Base-by-base conservation (phyloP, 2,329 filamentous ascomycete species). In the Fusarium lyarnte region DNA sequence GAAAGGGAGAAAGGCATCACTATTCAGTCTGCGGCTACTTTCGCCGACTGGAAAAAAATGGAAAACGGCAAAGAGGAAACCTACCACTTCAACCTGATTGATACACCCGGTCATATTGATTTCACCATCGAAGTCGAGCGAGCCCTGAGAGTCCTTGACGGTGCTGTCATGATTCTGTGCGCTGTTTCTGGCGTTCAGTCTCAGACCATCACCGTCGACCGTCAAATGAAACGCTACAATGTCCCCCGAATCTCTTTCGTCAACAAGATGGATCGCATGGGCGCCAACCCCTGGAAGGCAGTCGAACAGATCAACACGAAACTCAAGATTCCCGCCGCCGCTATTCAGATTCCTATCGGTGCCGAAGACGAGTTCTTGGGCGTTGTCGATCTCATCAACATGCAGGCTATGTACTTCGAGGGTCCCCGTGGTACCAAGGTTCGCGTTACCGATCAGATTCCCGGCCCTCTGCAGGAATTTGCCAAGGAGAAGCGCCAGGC, bases 191-290 rank as follows among this genome's bases (percentile, higher is more conserved):
- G 96, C 80, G 96, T 99, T 38, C 96, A 99, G 84, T 95, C 92
- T 80, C 96, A 99, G 85, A 99, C 96, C 25, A 98, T 98, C 77
- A 99, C 96, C 3, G 96, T 99, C 73, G 95, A 99, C 82, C 90
- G 96, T 77, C 96, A 99, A 86, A 99, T 99, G 96, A 94, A 94
- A 86, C 91, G 96, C 76, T 99, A 99, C 87, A 95, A 98, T 80
- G 92, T 99, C 71, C 96, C 96, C 69, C 90, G 96, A 77, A 91
- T 99, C 81, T 97, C 93, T 60, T 99, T 99, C 79, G 91, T 99
- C 81, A 99, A 99, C 87, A 99, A 99, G 88, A 98, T 99, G 95
- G 96, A 99, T 80, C 92, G 96, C 74, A 98, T 98, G 93, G 96
- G 96, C 67, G 94, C 96, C 73, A 98, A 99, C 81, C 96, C 96